Evolutionary conservation across 495 filamentous ascomycete genomes (phyloP), one percentile per base, ranked within the genome.

Genomic region (Xylaria telfairii): DNA sequence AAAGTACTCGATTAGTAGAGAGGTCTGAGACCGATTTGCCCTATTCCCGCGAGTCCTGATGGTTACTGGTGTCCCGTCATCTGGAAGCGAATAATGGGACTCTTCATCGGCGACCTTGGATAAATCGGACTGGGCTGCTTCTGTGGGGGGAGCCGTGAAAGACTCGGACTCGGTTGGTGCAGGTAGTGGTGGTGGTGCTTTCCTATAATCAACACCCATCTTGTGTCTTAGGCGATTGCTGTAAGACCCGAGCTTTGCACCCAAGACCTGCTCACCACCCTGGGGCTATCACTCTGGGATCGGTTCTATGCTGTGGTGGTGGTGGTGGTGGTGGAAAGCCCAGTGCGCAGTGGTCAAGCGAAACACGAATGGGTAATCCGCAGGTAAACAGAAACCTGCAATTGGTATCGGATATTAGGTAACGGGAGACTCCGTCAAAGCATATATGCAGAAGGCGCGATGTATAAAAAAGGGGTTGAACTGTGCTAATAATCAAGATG

Each of bases 1-100:
- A 77, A 98, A 99, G 80, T 98, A 98, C 81, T 99, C 96, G 77
- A 99, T 99, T 77, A 99, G 85, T 62, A 99, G 87, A 61, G 93
- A 97, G 49, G 96, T 97, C 80, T 96, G 94, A 59, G 93, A 96
- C 75, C 86, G 88, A 75, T 86, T 86, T 60, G 82, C 80, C 69
- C 85, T 89, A 72, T 90, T 89, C 71, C 87, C 87, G 70, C 86
- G 83, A 70, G 94, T 95, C 75, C 90, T 84, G 74, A 98, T 95
- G 64, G 92, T 98, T 73, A 98, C 87, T 47, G 93, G 92, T 71
- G 92, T 94, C 76, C 96, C 96, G 89, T 99, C 95, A 81, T 97
- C 95, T 30, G 94, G 96, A 67, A 99, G 89, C 57, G 92, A 95
- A 83, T 96, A 97, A 65, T 92, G 83, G 12, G 85, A 87, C 1